Evolutionary conservation across 306 rosid genomes (phyloP).

Genomic region (Datisca glomerata): DNA sequence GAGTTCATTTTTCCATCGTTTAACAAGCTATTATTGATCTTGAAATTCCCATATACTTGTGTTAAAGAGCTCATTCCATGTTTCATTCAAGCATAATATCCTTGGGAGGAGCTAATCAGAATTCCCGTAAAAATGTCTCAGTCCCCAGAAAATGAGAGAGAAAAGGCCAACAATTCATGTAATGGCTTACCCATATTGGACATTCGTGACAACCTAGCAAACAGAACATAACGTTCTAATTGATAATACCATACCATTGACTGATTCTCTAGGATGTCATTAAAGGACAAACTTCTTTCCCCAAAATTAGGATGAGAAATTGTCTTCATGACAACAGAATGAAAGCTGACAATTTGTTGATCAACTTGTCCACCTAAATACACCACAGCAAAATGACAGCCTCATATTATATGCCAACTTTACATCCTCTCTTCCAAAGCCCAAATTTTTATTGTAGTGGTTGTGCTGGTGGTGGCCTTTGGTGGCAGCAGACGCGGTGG

Average conservation of each 20-base stretch:
- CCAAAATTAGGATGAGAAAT: slow-evolving; percentile 19
- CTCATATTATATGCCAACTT: slow-evolving; percentile 14
- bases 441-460: slow-evolving; percentile 2
- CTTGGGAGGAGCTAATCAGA: no score
- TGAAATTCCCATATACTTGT: no score
- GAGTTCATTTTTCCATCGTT: no score
- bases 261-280: slow-evolving; percentile 41
- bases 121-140: no score
- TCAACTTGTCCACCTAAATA: slow-evolving; percentile 13
- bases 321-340: not conserved
- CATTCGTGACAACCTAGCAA: no score
- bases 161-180: no score
- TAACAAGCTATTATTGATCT: no score
- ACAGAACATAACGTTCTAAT: not conserved
- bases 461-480: slow-evolving; percentile 3
- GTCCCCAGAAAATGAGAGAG: no score
- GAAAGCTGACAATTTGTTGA: slow-evolving; percentile 17
- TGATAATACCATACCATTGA: no score
- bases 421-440: slow-evolving; percentile 6
- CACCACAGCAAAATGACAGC: slow-evolving; percentile 19
- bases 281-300: not conserved
- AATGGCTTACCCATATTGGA: no score
- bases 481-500: slow-evolving; percentile 2
- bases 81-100: no score
- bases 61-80: no score